These are phyloP conservation scores for Fomitopsis schrenkii DNA, from an alignment of 1,284 basidiomycete genomes.

Conservation along the genomic window DNA sequence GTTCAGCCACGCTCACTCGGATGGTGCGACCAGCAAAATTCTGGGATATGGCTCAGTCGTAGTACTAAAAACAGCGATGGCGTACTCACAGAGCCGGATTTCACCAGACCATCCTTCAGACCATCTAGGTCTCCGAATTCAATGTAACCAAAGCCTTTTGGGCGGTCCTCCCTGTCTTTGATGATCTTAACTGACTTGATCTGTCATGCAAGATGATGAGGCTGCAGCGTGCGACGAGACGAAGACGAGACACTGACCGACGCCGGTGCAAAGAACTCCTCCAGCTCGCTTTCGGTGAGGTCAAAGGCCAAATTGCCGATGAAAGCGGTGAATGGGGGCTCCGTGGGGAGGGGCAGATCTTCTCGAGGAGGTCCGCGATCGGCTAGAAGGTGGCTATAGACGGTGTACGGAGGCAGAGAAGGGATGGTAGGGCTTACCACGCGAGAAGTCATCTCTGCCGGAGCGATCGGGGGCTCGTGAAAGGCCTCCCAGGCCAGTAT, in stretches of 20 bases:
- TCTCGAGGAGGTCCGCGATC: slow-evolving; percentile 74
- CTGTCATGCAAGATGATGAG: slow-evolving; percentile 30
- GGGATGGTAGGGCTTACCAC: slow-evolving; percentile 40
- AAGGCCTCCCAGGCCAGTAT: slow-evolving; percentile 38
- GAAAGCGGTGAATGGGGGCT: slow-evolving; percentile 94
- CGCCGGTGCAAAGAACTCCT: slow-evolving; percentile 69
- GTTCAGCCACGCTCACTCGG: slow-evolving; percentile 93
- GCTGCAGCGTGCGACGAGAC: too few relatives aligned
- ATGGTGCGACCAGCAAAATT: slow-evolving; percentile 76
- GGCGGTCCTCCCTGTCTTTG: slow-evolving; percentile 85
- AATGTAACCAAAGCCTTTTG: slow-evolving; percentile 97
- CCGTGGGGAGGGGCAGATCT: slow-evolving; percentile 92
- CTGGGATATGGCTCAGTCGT: slow-evolving; percentile 32
- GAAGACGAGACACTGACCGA: slow-evolving; percentile 41
- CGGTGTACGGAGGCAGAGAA: neutral
- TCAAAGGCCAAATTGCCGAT: slow-evolving; percentile 97
- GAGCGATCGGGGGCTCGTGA: slow-evolving; percentile 43
- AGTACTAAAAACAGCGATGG: neutral
- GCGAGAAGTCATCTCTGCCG: slow-evolving; percentile 57
- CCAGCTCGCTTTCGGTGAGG: slow-evolving; percentile 80
- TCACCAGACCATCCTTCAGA: slow-evolving; percentile 78
- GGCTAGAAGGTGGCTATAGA: slow-evolving; percentile 33
- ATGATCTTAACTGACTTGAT: slow-evolving; percentile 90
- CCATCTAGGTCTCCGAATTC: slow-evolving; percentile 86
- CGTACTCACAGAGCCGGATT: slow-evolving; percentile 55